phyloP scores from a whole-genome alignment of 2,329 filamentous ascomycete species.

The Ophiostoma populinum region DNA sequence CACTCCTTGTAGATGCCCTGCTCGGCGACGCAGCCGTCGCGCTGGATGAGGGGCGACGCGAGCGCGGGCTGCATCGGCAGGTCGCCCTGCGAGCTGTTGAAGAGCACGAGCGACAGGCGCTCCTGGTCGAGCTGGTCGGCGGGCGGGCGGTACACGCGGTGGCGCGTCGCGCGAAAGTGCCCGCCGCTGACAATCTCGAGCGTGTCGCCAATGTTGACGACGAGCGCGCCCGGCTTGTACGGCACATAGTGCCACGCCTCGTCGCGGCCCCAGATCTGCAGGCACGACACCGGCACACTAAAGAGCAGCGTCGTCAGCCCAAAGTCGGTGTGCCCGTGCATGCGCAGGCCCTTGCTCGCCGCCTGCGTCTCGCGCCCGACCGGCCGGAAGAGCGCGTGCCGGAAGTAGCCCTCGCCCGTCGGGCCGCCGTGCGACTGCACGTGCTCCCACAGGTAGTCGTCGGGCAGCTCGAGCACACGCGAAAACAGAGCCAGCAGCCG shows the following conservation, averaged over 20 bases:
- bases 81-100: slow-evolving; percentile 28
- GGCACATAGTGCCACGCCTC: slow-evolving; percentile 29
- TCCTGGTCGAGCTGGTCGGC: slow-evolving; percentile 22
- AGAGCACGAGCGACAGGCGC: slow-evolving; percentile 24
- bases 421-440: slow-evolving; percentile 25
- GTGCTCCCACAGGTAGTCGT: slow-evolving; percentile 26
- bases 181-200: slow-evolving; percentile 28
- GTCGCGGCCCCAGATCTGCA: slow-evolving; percentile 27
- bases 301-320: slow-evolving; percentile 28
- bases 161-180: slow-evolving; percentile 27
- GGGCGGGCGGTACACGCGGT: slow-evolving; percentile 25
- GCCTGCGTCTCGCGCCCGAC: slow-evolving; percentile 17
- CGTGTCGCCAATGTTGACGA: slow-evolving; percentile 30
- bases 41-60: slow-evolving; percentile 17
- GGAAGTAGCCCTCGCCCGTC: slow-evolving; percentile 27
- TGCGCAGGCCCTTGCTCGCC: slow-evolving; percentile 22
- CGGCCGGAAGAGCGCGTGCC: slow-evolving; percentile 26
- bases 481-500: slow-evolving; percentile 24
- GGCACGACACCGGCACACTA: slow-evolving; percentile 26
- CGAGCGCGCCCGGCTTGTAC: slow-evolving; percentile 27
- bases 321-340: slow-evolving; percentile 31
- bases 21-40: slow-evolving; percentile 24
- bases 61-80: slow-evolving; percentile 24
- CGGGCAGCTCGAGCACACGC: slow-evolving; percentile 25
- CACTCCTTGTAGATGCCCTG: slow-evolving; percentile 29